These are phyloP conservation scores for Nematocida sp. DNA, from an alignment of 371 early-diverging fungal species.

Conservation along the genomic window DNA sequence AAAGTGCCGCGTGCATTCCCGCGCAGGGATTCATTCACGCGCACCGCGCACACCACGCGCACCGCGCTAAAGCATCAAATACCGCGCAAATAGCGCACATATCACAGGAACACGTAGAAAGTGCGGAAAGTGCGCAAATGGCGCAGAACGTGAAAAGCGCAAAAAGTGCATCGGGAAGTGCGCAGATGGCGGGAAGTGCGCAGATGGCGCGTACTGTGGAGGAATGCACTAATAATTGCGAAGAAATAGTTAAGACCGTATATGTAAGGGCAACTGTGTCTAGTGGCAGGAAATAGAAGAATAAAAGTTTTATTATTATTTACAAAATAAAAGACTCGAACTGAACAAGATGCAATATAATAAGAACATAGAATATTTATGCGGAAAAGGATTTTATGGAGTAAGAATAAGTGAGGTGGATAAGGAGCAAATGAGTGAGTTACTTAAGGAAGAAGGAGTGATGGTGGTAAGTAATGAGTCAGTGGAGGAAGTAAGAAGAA, in stretches of 20 bases:
- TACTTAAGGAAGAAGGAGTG: background rate
- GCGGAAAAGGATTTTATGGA: conserved; percentile 51
- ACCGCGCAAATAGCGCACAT: background rate
- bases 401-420: conserved; percentile 7
- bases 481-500: conserved; percentile 10
- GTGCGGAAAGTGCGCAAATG: too few relatives aligned
- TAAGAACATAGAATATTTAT: conserved; percentile 27
- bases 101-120: too few relatives aligned
- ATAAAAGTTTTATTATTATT: background rate
- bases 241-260: conserved; percentile 32
- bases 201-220: too few relatives aligned
- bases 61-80: background rate
- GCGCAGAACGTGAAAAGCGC: too few relatives aligned
- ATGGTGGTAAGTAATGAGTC: conserved; percentile 27
- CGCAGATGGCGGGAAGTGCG: background rate
- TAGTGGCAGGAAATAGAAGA: background rate
- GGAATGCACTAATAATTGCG: conserved; percentile 23
- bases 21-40: background rate
- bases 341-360: background rate
- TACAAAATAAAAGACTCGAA: background rate
- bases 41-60: background rate
- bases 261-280: conserved; percentile 22
- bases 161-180: background rate
- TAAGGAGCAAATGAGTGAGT: conserved; percentile 10
- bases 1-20: background rate